phyloP scores from a whole-genome alignment of 495 filamentous ascomycete species.

The Trichoderma orchidacearum region DNA sequence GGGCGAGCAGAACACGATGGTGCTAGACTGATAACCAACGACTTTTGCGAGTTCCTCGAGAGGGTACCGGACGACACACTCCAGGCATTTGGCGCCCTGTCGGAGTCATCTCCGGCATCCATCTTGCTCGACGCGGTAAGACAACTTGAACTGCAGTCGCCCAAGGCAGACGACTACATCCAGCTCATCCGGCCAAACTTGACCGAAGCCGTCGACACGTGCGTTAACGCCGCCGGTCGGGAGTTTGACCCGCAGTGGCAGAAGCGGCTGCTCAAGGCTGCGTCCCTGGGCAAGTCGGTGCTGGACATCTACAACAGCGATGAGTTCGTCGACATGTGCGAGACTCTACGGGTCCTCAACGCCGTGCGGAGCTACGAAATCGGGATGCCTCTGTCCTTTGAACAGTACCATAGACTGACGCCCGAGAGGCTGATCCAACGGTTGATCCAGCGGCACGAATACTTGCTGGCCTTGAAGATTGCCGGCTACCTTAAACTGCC shows the following conservation, averaged over 20 bases:
- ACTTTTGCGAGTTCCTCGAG: constrained; percentile 89
- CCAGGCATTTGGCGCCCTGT: constrained; percentile 77
- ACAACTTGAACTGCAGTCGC: constrained; percentile 82
- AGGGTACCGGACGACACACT: constrained; percentile 82
- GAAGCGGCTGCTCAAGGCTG: constrained; percentile 86
- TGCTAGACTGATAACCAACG: constrained; percentile 73
- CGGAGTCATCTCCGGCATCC: constrained; percentile 66
- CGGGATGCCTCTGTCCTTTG: constrained; percentile 81
- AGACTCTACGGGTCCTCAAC: constrained; percentile 83
- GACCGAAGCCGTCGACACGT: constrained; percentile 82
- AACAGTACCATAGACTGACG: constrained; percentile 75
- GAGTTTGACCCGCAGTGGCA: constrained; percentile 88
- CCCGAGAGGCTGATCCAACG: constrained; percentile 77
- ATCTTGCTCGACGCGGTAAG: constrained; percentile 86
- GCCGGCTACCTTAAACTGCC: constrained; percentile 79
- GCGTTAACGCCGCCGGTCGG: constrained; percentile 79
- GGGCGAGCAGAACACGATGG: constrained; percentile 64
- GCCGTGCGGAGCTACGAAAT: constrained; percentile 84
- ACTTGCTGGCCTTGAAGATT: constrained; percentile 79
- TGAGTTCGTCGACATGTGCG: constrained; percentile 97
- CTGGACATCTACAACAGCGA: constrained; percentile 93
- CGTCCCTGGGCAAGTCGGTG: constrained; percentile 93
- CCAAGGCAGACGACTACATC: constrained; percentile 95
- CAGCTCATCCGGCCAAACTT: constrained; percentile 79
- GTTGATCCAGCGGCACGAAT: constrained; percentile 78